phyloP scores from a whole-genome alignment of 108 stramenopile species.

The Cylindrotheca fusiformis region DNA sequence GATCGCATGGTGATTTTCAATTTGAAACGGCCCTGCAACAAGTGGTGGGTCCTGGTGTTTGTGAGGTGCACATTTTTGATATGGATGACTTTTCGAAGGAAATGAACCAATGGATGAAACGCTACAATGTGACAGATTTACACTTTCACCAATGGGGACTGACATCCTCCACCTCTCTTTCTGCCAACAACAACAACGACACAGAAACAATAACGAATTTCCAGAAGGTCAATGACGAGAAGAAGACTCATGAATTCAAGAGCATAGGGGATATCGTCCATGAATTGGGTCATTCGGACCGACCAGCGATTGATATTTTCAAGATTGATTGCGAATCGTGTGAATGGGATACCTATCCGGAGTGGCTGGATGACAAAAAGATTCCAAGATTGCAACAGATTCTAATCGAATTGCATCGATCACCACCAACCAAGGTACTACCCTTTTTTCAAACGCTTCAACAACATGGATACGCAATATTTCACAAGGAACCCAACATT shows the following conservation, averaged over 20 bases:
- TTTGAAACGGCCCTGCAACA: slow-evolving; percentile 43
- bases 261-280: slow-evolving; percentile 38
- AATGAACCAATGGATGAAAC: slow-evolving; percentile 6
- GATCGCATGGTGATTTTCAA: slow-evolving; percentile 45
- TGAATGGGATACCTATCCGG: slow-evolving; percentile 47
- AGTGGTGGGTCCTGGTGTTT: slow-evolving; percentile 28
- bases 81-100: slow-evolving; percentile 24
- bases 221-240: not conserved
- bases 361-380: slow-evolving; percentile 26
- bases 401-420: not conserved
- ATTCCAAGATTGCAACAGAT: not conserved
- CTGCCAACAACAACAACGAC: not conserved
- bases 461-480: slow-evolving; percentile 23
- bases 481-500: slow-evolving; percentile 39
- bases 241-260: not conserved
- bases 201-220: not conserved
- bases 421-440: not conserved
- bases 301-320: slow-evolving; percentile 54
- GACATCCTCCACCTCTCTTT: not conserved
- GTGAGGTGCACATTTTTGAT: slow-evolving; percentile 69
- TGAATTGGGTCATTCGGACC: slow-evolving; percentile 47
- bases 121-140: slow-evolving; percentile 21
- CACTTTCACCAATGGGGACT: slow-evolving; percentile 65
- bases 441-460: slow-evolving; percentile 9
- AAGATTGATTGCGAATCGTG: slow-evolving; percentile 74